Evolutionary conservation across 2,329 filamentous ascomycete genomes (phyloP).

Genomic region (Lasiodiplodia theobromae): DNA sequence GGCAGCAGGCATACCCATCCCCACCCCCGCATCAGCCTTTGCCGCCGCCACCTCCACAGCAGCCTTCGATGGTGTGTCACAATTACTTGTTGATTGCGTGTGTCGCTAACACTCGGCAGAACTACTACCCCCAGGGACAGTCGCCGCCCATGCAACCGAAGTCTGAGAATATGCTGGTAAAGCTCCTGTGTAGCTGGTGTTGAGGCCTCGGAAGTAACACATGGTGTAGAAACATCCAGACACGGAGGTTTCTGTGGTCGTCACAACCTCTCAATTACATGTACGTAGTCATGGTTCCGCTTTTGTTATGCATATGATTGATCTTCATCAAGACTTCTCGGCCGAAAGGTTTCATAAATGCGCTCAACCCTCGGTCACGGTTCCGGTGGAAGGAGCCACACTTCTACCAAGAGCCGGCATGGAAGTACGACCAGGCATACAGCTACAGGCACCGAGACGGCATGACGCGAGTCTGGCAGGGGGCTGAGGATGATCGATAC

Average conservation of each 20-base stretch:
- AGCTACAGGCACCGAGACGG: conserved; percentile 11
- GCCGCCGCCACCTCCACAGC: neutral
- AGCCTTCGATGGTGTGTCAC: neutral
- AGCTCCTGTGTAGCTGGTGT: conserved; percentile 16
- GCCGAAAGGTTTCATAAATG: conserved; percentile 39
- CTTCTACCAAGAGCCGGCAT: conserved; percentile 26
- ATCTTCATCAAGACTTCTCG: neutral
- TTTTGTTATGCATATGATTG: neutral
- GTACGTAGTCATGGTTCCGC: neutral
- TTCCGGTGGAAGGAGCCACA: conserved; percentile 21
- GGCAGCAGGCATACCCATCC: neutral
- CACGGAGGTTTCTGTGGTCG: neutral
- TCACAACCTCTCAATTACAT: neutral
- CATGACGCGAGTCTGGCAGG: conserved; percentile 17
- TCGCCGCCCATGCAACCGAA: neutral
- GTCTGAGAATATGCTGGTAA: conserved; percentile 5
- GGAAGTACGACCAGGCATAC: conserved; percentile 2
- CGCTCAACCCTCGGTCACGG: conserved; percentile 3
- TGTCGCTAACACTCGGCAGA: neutral
- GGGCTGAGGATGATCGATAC: conserved; percentile 39
- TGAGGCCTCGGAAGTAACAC: neutral
- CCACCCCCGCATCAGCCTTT: neutral
- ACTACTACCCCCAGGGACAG: neutral
- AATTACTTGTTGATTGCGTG: too few species aligned
- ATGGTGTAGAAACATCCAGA: neutral